phyloP scores from a whole-genome alignment of 2,329 filamentous ascomycete genomes.

The Pseudocercospora pini-densiflorae region DNA sequence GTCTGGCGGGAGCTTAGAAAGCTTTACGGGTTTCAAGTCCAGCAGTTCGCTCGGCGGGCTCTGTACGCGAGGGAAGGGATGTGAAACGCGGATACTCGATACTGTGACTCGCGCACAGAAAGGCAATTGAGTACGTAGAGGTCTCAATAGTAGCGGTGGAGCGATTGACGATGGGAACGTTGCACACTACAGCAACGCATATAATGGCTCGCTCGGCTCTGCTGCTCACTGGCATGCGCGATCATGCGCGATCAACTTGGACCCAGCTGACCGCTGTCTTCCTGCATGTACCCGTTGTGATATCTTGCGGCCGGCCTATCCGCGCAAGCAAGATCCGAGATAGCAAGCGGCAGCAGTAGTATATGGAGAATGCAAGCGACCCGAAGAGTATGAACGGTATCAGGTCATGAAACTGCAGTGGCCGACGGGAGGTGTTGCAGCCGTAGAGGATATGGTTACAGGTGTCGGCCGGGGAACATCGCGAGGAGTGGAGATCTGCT shows the following conservation, averaged over 20 bases:
- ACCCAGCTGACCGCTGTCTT: slow-evolving; percentile 6
- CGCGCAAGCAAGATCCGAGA: background rate
- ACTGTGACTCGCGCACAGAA: background rate
- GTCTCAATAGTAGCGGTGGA: background rate
- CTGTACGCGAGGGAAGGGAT: background rate
- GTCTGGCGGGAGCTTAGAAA: background rate
- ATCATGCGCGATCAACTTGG: slow-evolving; percentile 7
- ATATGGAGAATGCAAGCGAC: background rate
- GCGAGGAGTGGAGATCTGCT: background rate
- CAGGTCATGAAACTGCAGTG: background rate
- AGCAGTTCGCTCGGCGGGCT: background rate
- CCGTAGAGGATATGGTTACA: background rate
- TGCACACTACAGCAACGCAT: slow-evolving; percentile 2
- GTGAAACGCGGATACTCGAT: background rate
- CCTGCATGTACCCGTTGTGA: slow-evolving; percentile 5
- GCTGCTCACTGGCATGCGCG: slow-evolving; percentile 1
- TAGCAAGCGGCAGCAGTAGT: background rate
- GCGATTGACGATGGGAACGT: slow-evolving; percentile 1
- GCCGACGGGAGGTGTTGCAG: background rate
- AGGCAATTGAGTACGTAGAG: background rate
- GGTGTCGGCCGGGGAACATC: background rate
- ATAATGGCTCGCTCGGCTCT: background rate
- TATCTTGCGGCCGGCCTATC: slow-evolving; percentile 5
- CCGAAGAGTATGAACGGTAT: background rate
- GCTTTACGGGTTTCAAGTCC: background rate